Evolutionary conservation across 495 filamentous ascomycete genomes (phyloP), one percentile per base, ranked within the genome.

Genomic region (Hypoxylon intermedium): DNA sequence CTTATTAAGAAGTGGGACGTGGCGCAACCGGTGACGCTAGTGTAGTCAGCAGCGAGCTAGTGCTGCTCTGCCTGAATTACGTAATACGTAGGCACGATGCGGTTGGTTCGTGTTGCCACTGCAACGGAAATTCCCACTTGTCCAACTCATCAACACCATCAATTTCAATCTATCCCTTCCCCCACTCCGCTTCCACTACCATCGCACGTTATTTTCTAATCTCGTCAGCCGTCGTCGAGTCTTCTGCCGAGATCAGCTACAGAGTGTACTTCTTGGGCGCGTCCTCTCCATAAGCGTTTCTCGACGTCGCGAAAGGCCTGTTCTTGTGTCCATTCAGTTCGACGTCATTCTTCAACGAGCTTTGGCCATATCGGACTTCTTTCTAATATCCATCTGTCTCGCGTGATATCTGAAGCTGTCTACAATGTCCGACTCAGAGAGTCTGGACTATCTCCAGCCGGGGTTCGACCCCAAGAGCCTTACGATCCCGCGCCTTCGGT

Each of bases 401-500:
- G n/a, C n/a, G n/a, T n/a, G n/a, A n/a, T n/a, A n/a, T n/a, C n/a
- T n/a, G n/a, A n/a, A n/a, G n/a, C n/a, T n/a, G n/a, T n/a, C n/a
- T 13, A 81, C 36, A 67, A 90, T 90, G 87, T 83, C 82, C 24
- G 78, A 80, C 64, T 58, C 75, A 18, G 90, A 92, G 64, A 85
- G 82, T 54, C 72, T 87, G 44, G 88, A 93, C 51, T 98, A 97
- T 70, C 83, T 98, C 30, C 83, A 90, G 52, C 76, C 88, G 15
- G 89, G 83, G 60, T 97, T 96, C 73, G 92, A 98, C 68, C 88
- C 95, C 20, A 77, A 78, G 57, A 85, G 84, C 47, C 81, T 97
- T 50, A 98, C 91, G 4, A 85, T 97, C 21, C 90, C 93, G 34
- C 86, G 87, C 30, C 82, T 98, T 51, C 89, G 94, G 40, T 89